Evolutionary conservation across 805 yeast genomes (phyloP), one percentile per base, ranked within the genome.

Genomic region (Starmera quercuum): DNA sequence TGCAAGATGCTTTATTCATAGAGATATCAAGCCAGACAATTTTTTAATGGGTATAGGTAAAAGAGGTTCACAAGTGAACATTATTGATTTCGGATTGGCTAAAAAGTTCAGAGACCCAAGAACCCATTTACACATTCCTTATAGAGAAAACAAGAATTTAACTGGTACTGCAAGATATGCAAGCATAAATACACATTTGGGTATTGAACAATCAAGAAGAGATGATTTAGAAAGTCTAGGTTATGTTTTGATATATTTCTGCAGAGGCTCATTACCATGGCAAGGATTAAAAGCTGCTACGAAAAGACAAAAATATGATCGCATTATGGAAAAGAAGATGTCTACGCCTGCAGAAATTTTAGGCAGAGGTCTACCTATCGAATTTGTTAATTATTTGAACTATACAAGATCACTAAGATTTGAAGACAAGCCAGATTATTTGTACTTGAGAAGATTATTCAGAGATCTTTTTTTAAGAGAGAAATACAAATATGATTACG

Each of bases 101-200:
- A 88, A 88, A 85, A 90, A 88, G 63, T 90, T 77, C 60, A 73
- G 97, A 51, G 97, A 90, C 59, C 95, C 95, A 42, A 75, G 94
- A 59, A 81, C 95, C 16, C 95, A 86, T 60, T 68, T 85, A 49
- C 98, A 90, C 59, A 92, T 92, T 38, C 96, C 97, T 10, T 92
- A 90, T 62, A 75, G 95, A 46, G 97, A 90, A 64, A 88, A 90
- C 63, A 90, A 92, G 62, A 87, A 90, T 53, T 74, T 90, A 51
- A 90, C 97, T 12, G 98, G 98, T 53, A 90, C 98, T 18, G 97
- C 97, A 13, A 78, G 98, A 54, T 92, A 90, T 59, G 97, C 97
- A 33, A 75, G 87, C 39, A 81, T 92, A 47, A 90, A 88, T 61
- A 90, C 98, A 23, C 98, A 90, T 63, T 68, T 92, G 58, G 98